Percentiles rank a stretch among this genome's conserved stretches.
Conservation (phyloP, 2,329 filamentous ascomycete genomes). For the Alternaria postmessia region DNA sequence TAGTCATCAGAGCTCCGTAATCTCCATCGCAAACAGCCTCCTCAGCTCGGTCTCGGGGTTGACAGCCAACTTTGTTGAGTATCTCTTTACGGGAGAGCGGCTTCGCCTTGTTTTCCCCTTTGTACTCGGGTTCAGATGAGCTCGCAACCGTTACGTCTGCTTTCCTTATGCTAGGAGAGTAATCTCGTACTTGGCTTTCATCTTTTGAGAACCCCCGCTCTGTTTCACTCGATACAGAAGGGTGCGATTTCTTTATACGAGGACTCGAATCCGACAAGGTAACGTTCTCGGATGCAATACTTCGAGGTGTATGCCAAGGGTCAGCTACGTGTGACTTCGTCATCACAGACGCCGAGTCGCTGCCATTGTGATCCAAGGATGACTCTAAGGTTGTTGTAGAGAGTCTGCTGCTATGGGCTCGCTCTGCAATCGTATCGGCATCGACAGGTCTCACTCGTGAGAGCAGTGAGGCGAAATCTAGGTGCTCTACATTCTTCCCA, state of each 20-base stretch:
- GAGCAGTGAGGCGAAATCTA: constrained; percentile 29
- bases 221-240: background rate
- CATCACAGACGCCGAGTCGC: constrained; percentile 1
- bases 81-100: constrained; percentile 27
- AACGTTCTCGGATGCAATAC: background rate
- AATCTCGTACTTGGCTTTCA: background rate
- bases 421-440: background rate
- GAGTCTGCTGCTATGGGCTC: constrained; percentile 9
- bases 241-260: background rate
- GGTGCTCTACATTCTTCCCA: constrained; percentile 24
- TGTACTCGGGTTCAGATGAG: background rate
- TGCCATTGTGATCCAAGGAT: background rate
- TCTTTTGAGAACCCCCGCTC: background rate
- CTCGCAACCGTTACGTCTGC: background rate
- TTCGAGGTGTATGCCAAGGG: constrained; percentile 1
- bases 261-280: background rate
- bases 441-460: constrained; percentile 8
- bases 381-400: constrained; percentile 1
- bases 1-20: constrained; percentile 15
- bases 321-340: background rate
- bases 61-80: constrained; percentile 30
- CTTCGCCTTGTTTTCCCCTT: background rate
- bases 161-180: background rate
- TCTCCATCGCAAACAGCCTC: constrained; percentile 32
- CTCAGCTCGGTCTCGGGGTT: constrained; percentile 32